A percentile compares a stretch with the other conserved stretches of the same genome.
These are phyloP conservation scores for Backusella mclennaniae DNA, from an alignment of 192 early-diverging fungal species.

Conservation along the genomic window DNA sequence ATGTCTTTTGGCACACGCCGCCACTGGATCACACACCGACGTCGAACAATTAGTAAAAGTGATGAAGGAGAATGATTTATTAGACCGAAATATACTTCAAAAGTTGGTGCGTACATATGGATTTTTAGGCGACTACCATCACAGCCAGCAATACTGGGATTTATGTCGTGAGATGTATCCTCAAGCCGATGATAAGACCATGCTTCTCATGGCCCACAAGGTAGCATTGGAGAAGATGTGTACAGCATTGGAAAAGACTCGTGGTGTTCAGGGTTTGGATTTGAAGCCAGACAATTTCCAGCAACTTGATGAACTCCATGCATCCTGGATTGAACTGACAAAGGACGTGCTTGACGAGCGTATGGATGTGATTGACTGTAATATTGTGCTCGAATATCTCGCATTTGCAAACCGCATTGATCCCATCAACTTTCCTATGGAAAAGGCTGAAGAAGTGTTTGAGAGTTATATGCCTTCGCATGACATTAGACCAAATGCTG, in stretches of 20 bases:
- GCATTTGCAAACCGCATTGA: slow-evolving; percentile 32
- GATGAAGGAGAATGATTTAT: neutral
- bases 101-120: slow-evolving; percentile 22
- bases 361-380: slow-evolving; percentile 19
- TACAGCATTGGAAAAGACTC: neutral
- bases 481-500: slow-evolving; percentile 20
- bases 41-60: neutral
- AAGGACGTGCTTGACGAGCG: slow-evolving; percentile 6
- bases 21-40: slow-evolving; percentile 11
- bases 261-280: slow-evolving; percentile 9
- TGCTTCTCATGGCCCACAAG: slow-evolving; percentile 23
- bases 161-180: slow-evolving; percentile 10
- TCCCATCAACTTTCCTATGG: slow-evolving; percentile 24
- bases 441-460: slow-evolving; percentile 21
- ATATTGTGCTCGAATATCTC: slow-evolving; percentile 28
- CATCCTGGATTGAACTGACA: slow-evolving; percentile 17
- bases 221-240: slow-evolving; percentile 2
- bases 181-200: slow-evolving; percentile 2
- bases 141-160: neutral
- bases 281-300: neutral
- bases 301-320: slow-evolving; percentile 9
- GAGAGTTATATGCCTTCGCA: slow-evolving; percentile 28
- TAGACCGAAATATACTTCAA: neutral
- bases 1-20: slow-evolving; percentile 15
- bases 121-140: slow-evolving; percentile 7